Conservation (phyloP, 169 alveolate species). For the Plasmodium sp. region DNA sequence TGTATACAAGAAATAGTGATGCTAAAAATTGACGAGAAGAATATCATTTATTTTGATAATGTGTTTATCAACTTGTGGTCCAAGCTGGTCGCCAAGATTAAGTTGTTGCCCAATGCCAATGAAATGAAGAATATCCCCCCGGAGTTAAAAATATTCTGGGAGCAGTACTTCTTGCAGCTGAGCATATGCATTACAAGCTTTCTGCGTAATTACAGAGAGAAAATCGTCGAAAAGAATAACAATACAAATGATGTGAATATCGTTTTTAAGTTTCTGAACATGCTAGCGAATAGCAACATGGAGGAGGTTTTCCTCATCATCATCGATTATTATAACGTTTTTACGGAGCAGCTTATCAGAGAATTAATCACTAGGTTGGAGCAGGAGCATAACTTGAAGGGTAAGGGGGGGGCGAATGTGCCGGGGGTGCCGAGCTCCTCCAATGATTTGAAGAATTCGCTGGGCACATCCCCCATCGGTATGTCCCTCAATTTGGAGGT, state of each 20-base stretch:
- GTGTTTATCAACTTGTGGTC: slow-evolving; percentile 86
- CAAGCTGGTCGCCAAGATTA: slow-evolving; percentile 82
- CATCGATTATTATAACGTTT: slow-evolving; percentile 96
- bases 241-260: slow-evolving; percentile 77
- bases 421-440: slow-evolving; percentile 30
- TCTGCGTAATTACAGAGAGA: slow-evolving; percentile 81
- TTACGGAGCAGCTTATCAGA: slow-evolving; percentile 89
- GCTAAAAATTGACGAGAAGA: slow-evolving; percentile 82
- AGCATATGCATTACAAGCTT: slow-evolving; percentile 88
- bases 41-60: slow-evolving; percentile 79
- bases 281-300: slow-evolving; percentile 85
- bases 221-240: slow-evolving; percentile 77
- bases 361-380: slow-evolving; percentile 84
- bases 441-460: slow-evolving; percentile 11
- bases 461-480: background rate
- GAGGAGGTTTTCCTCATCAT: slow-evolving; percentile 98
- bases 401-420: slow-evolving; percentile 66
- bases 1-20: slow-evolving; percentile 94
- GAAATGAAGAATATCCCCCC: slow-evolving; percentile 86
- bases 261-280: slow-evolving; percentile 79
- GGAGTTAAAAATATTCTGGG: slow-evolving; percentile 87
- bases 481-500: background rate
- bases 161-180: slow-evolving; percentile 88
- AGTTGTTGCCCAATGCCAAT: slow-evolving; percentile 88
- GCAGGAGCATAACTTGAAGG: slow-evolving; percentile 76